Evolutionary conservation across 768 basidiomycete genomes (phyloP).

Genomic region (Termitomyces sp.): DNA sequence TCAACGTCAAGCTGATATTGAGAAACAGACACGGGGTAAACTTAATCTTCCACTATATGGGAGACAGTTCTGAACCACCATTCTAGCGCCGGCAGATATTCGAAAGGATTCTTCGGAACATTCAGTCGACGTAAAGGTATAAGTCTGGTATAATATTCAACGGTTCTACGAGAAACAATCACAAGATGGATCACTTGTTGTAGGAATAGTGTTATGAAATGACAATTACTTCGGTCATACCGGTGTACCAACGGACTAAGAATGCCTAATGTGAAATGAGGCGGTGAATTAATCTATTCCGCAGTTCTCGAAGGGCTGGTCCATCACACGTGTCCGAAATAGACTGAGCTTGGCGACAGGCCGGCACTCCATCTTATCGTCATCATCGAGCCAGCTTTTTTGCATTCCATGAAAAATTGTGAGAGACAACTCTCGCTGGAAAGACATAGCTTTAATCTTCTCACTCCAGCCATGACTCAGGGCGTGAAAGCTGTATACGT

Average conservation of each 20-base stretch:
- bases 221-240: background rate
- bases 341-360: background rate
- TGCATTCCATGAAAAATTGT: background rate
- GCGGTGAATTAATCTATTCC: background rate
- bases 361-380: background rate
- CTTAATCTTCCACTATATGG: too few species aligned
- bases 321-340: background rate
- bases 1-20: background rate
- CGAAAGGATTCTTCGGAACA: too few species aligned
- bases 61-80: background rate
- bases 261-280: background rate
- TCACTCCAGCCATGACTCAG: too few species aligned
- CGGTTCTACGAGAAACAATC: background rate
- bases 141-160: too few species aligned
- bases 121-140: background rate
- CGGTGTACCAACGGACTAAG: too few species aligned
- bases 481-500: background rate
- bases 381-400: background rate
- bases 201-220: background rate
- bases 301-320: background rate
- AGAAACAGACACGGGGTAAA: background rate
- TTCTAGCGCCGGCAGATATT: background rate
- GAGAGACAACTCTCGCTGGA: too few species aligned
- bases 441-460: too few species aligned
- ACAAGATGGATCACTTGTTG: background rate